A percentile compares a stretch with the other conserved stretches of the same genome.
phyloP scores from a whole-genome alignment of 441 rosid genomes.

The Raphanus hybrid region DNA sequence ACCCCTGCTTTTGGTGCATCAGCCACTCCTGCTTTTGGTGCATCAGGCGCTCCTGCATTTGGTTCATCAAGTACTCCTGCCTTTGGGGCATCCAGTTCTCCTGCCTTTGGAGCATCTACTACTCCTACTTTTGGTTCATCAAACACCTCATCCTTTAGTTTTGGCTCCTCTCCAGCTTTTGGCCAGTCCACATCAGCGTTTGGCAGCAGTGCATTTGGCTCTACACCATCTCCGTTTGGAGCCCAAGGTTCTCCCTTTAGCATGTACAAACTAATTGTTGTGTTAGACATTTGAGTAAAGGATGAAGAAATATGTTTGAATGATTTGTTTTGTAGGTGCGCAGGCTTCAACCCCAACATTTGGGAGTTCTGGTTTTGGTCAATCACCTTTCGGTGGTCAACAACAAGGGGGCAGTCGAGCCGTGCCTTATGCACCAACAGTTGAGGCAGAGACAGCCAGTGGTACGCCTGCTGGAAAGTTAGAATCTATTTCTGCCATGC shows the following conservation, averaged over 20 bases:
- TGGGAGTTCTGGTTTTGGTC: constrained; percentile 75
- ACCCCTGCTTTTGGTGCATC: constrained; percentile 45
- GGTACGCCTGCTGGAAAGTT: constrained; percentile 74
- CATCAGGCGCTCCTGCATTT: constrained; percentile 50
- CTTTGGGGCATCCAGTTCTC: constrained; percentile 52
- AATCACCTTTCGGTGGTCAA: constrained; percentile 68
- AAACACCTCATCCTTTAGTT: constrained; percentile 50
- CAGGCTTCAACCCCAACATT: constrained; percentile 72
- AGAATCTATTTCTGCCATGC: constrained; percentile 88
- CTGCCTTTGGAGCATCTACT: constrained; percentile 48
- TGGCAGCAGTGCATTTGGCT: constrained; percentile 68
- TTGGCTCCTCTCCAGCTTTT: constrained; percentile 54
- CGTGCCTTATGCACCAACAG: constrained; percentile 47
- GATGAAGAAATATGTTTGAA: constrained; percentile 6
- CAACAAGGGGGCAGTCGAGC: constrained; percentile 70
- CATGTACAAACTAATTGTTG: constrained; percentile 41
- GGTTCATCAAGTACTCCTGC: constrained; percentile 48
- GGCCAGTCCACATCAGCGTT: constrained; percentile 78
- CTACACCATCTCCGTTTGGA: constrained; percentile 62
- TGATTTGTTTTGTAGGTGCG: constrained; percentile 51
- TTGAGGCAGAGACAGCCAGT: constrained; percentile 65
- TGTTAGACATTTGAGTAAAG: constrained; percentile 13
- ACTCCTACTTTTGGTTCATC: constrained; percentile 51
- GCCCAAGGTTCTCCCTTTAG: constrained; percentile 74
- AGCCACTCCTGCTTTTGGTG: constrained; percentile 49